Evolutionary conservation across 345 rosid genomes (phyloP).

Genomic region (Microthlaspi erraticum): DNA sequence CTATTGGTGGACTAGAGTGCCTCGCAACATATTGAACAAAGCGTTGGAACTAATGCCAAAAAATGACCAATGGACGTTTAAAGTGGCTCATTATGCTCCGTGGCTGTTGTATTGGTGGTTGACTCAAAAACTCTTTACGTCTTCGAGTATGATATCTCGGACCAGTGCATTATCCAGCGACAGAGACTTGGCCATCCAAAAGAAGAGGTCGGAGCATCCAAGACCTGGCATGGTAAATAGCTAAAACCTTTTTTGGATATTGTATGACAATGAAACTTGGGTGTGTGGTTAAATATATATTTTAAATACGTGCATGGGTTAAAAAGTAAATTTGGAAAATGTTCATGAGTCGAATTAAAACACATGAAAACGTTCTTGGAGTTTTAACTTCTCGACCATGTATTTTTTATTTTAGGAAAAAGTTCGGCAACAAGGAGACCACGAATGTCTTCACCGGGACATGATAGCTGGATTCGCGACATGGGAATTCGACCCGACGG

Average conservation of each 20-base stretch:
- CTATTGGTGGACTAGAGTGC: constrained; percentile 88
- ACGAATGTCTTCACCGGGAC: constrained; percentile 70
- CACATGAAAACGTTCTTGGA: background rate
- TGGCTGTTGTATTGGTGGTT: constrained; percentile 92
- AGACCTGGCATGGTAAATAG: constrained; percentile 53
- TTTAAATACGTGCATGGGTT: background rate
- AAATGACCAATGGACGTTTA: constrained; percentile 63
- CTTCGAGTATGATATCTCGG: constrained; percentile 56
- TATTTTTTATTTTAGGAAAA: constrained; percentile 48
- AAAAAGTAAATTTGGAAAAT: background rate
- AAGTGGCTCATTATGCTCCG: constrained; percentile 68
- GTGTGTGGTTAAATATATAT: background rate
- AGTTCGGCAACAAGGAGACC: constrained; percentile 67
- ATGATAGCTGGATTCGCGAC: constrained; percentile 59
- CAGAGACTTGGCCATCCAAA: constrained; percentile 51
- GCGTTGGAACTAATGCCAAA: constrained; percentile 47
- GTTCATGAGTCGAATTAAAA: background rate
- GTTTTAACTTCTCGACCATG: background rate
- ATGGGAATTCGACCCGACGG: constrained; percentile 86
- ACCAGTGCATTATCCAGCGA: constrained; percentile 49
- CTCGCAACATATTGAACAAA: constrained; percentile 50
- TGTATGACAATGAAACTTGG: background rate
- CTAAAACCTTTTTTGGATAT: background rate
- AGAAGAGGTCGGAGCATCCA: constrained; percentile 50
- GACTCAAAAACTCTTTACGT: constrained; percentile 76